Evolutionary conservation across 768 basidiomycete genomes (phyloP).

Genomic region (Lentinula detonsa): DNA sequence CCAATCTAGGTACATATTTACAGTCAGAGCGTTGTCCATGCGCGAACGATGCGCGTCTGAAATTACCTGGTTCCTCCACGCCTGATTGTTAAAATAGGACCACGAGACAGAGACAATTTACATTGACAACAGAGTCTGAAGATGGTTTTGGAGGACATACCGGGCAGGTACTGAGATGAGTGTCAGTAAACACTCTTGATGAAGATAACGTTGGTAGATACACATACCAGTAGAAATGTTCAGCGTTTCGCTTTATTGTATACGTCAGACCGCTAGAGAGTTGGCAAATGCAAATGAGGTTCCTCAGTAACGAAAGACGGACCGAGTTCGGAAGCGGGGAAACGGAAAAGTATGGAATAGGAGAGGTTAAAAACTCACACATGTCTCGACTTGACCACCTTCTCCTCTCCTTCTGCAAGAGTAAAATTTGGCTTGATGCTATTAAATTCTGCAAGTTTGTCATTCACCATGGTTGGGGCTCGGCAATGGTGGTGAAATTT

Average conservation of each 20-base stretch:
- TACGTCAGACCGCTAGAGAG: conserved; percentile 9
- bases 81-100: conserved; percentile 9
- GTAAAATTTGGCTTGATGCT: conserved; percentile 43
- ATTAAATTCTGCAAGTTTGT: conserved; percentile 46
- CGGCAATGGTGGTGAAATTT: neutral
- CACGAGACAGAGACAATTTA: neutral
- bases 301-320: neutral
- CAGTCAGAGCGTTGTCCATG: neutral
- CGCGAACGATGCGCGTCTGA: neutral
- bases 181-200: neutral
- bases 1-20: conserved; percentile 17
- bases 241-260: conserved; percentile 26
- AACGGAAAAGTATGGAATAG: neutral
- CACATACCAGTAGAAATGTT: conserved; percentile 36
- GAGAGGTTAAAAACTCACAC: conserved; percentile 17
- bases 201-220: neutral
- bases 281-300: neutral
- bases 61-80: conserved; percentile 27
- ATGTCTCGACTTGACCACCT: conserved; percentile 34
- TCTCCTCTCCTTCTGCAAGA: conserved; percentile 41
- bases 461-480: conserved; percentile 11
- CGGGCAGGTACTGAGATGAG: conserved; percentile 22
- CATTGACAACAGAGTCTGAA: neutral
- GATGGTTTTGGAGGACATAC: conserved; percentile 14
- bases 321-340: neutral